phyloP scores from a whole-genome alignment of 2,329 filamentous ascomycete genomes.

The Trichoderma breve region DNA sequence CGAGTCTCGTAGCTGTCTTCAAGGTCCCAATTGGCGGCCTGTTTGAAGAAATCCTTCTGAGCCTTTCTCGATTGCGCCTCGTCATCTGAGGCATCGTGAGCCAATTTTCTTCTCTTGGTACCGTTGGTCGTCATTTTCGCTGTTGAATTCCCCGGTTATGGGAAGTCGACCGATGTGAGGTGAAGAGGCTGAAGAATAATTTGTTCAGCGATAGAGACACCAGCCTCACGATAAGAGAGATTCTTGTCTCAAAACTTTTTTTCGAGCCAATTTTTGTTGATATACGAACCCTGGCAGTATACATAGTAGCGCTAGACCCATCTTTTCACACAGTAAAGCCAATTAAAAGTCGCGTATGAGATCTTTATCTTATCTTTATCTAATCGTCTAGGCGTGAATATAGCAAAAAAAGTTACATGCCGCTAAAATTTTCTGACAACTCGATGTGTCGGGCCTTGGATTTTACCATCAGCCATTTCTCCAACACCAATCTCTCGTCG shows the following conservation, averaged over 20 bases:
- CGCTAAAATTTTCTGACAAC: conserved; percentile 38
- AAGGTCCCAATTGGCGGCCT: conserved; percentile 80
- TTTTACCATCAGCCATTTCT: conserved; percentile 16
- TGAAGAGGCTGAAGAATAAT: neutral
- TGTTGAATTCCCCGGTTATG: neutral
- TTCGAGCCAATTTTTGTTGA: conserved; percentile 26
- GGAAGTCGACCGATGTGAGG: neutral
- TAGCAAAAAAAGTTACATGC: conserved; percentile 26
- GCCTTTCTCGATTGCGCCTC: conserved; percentile 42
- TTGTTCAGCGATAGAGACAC: conserved; percentile 1
- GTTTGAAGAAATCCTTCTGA: conserved; percentile 68
- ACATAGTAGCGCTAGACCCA: neutral
- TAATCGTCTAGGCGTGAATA: neutral
- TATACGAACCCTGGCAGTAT: conserved; percentile 22
- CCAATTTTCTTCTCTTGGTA: conserved; percentile 58
- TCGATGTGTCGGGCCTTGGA: neutral
- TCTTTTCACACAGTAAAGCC: fast-evolving
- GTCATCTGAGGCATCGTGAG: conserved; percentile 49
- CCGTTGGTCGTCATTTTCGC: conserved; percentile 48
- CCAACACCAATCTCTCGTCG: neutral
- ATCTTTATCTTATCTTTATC: neutral
- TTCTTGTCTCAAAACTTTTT: conserved; percentile 13
- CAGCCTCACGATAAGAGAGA: neutral
- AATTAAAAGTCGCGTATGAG: fast-evolving
- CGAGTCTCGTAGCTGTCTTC: conserved; percentile 87